A percentile compares a stretch with the other conserved stretches of the same genome.
Evolutionary conservation across 2,329 filamentous ascomycete species (phyloP).

Genomic region (Fusarium cyanostomum): DNA sequence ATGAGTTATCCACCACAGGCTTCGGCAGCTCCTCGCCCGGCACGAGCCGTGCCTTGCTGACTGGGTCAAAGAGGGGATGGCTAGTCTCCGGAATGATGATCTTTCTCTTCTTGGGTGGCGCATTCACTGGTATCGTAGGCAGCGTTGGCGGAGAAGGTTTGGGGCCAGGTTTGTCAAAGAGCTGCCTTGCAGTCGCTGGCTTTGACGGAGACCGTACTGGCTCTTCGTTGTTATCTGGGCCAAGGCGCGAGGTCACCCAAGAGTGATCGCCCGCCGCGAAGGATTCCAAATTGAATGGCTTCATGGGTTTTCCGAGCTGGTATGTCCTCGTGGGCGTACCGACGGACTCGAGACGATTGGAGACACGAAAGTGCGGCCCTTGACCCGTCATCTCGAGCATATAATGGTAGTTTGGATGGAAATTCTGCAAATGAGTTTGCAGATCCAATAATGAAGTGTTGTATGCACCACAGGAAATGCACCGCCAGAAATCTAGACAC

Average conservation of each 20-base stretch:
- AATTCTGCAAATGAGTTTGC: constrained; percentile 57
- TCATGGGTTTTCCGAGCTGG: constrained; percentile 54
- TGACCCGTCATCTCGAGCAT: constrained; percentile 50
- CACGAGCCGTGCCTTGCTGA: constrained; percentile 63
- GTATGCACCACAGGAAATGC: constrained; percentile 60
- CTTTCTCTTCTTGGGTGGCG: constrained; percentile 37
- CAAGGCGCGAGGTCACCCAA: constrained; percentile 56
- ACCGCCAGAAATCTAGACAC: constrained; percentile 59
- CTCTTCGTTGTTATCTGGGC: constrained; percentile 46
- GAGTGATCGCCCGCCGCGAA: constrained; percentile 57
- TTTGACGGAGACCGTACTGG: constrained; percentile 39
- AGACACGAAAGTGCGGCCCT: constrained; percentile 53
- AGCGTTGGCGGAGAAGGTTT: constrained; percentile 20
- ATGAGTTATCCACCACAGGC: constrained; percentile 57
- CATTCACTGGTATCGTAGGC: constrained; percentile 1
- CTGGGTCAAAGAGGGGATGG: constrained; percentile 65
- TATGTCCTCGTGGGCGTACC: constrained; percentile 50
- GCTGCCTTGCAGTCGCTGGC: constrained; percentile 31
- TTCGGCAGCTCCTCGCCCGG: constrained; percentile 59
- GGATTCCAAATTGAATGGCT: constrained; percentile 57
- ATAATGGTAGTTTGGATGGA: constrained; percentile 58
- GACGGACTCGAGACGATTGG: constrained; percentile 42
- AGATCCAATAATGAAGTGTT: constrained; percentile 60
- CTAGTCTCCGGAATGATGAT: constrained; percentile 59
- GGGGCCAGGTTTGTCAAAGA: constrained; percentile 37